Conservation (phyloP, 2,329 filamentous ascomycete species). For the Arthrobotrys sphaeroides region DNA sequence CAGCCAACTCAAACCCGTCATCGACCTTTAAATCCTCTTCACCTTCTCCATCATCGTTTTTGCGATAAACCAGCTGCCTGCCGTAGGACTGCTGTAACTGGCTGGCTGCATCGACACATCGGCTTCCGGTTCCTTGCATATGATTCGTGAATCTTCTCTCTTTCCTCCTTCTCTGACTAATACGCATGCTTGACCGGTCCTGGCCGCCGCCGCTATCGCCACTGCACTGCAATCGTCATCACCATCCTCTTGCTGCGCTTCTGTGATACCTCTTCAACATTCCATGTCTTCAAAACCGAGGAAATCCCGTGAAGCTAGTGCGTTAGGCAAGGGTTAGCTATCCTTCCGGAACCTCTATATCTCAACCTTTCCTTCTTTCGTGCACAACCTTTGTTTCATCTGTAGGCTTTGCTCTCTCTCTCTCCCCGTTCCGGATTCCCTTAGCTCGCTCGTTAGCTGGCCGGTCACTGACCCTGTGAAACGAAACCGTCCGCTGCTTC, state of each 20-base stretch:
- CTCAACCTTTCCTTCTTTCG: background rate
- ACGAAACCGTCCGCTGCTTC: background rate
- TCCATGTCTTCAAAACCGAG: conserved; percentile 43
- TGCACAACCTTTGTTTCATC: background rate
- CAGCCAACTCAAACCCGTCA: background rate
- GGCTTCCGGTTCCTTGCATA: background rate
- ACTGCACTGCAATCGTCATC: background rate
- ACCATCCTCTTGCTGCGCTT: background rate
- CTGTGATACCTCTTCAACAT: conserved; percentile 16
- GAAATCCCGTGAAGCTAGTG: conserved; percentile 38
- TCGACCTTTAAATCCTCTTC: background rate
- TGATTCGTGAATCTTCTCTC: background rate
- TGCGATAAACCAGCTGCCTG: background rate
- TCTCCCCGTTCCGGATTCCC: background rate
- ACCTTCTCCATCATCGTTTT: background rate
- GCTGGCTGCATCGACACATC: background rate
- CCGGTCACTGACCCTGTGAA: conserved; percentile 1
- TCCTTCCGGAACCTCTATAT: conserved; percentile 1
- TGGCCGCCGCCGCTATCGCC: conserved; percentile 1
- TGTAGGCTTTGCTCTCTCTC: conserved; percentile 10
- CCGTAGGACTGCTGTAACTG: background rate
- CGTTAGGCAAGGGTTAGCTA: conserved; percentile 48
- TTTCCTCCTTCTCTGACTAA: conserved; percentile 11
- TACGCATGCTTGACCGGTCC: conserved; percentile 3
- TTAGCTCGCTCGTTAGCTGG: background rate